A percentile compares a stretch with the other conserved stretches of the same genome.
These are phyloP conservation scores for Coemansia pectinata DNA, from an alignment of 192 early-diverging fungal genomes.

Conservation along the genomic window DNA sequence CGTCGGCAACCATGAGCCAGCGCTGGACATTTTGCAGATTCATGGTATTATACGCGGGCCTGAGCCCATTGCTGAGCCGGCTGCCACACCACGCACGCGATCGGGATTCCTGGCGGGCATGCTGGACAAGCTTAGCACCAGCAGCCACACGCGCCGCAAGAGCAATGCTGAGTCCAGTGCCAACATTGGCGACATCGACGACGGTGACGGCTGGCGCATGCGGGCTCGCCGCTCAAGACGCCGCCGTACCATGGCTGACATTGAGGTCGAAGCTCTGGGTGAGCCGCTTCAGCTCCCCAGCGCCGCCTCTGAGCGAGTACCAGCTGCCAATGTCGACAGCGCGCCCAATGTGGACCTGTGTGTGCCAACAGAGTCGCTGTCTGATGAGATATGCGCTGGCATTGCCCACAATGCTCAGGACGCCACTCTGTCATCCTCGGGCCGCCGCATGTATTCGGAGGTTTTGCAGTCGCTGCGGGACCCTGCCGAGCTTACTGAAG, in stretches of 20 bases:
- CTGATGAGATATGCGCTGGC: slow-evolving; percentile 25
- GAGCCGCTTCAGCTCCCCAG: neutral
- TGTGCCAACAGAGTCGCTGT: slow-evolving; percentile 21
- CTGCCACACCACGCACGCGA: neutral
- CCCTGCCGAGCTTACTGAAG: neutral
- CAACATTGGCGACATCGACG: neutral
- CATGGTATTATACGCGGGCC: neutral
- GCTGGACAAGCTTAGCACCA: slow-evolving; percentile 10
- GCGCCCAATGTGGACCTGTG: slow-evolving; percentile 20
- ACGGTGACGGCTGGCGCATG: neutral
- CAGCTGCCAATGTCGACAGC: neutral
- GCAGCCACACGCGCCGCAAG: slow-evolving; percentile 19
- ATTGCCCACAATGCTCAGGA: slow-evolving; percentile 27
- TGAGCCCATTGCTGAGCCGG: neutral
- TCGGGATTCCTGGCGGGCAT: slow-evolving; percentile 32
- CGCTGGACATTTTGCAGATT: neutral
- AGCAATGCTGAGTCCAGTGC: slow-evolving; percentile 8
- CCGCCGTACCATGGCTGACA: slow-evolving; percentile 11
- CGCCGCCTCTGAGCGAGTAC: neutral
- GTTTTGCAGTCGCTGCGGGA: slow-evolving; percentile 24
- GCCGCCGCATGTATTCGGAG: slow-evolving; percentile 41
- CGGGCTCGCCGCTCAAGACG: slow-evolving; percentile 24
- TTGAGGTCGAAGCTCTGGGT: neutral
- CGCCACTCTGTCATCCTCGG: slow-evolving; percentile 28
- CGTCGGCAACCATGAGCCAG: neutral